These are phyloP conservation scores for Fagopyrum esculentum DNA, from an alignment of 148 eudicot genomes.

Conservation along the genomic window DNA sequence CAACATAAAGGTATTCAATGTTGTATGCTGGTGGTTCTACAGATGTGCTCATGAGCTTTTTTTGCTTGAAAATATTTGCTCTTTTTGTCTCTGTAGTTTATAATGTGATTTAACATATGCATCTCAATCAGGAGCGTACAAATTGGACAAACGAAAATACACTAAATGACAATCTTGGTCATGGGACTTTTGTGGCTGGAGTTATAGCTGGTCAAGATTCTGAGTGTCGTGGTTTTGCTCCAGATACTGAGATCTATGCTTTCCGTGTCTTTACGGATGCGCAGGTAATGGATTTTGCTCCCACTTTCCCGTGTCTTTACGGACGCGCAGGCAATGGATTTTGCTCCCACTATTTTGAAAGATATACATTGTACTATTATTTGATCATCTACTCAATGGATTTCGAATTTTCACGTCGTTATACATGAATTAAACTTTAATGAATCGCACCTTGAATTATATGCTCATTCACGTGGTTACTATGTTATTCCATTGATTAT, in stretches of 20 bases:
- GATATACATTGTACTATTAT: neutral
- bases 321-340: slow-evolving; percentile 82
- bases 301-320: slow-evolving; percentile 73
- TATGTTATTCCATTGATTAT: neutral
- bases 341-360: slow-evolving; percentile 13
- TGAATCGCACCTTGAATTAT: neutral
- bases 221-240: slow-evolving; percentile 96
- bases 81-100: neutral
- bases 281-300: slow-evolving; percentile 59
- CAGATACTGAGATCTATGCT: slow-evolving; percentile 93
- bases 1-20: slow-evolving; percentile 71
- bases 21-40: neutral
- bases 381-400: neutral
- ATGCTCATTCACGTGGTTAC: neutral
- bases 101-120: neutral
- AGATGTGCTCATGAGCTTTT: neutral
- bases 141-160: slow-evolving; percentile 97
- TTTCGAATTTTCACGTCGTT: neutral
- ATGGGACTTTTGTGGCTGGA: slow-evolving; percentile 99
- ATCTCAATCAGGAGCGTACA: slow-evolving; percentile 73
- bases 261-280: slow-evolving; percentile 97
- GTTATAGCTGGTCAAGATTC: slow-evolving; percentile 88
- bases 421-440: neutral
- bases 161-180: slow-evolving; percentile 92
- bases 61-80: neutral